Percentiles rank a stretch among this genome's conserved stretches.
Evolutionary conservation across 192 early-diverging fungal species (phyloP).

Genomic region (Coemansia sp.): DNA sequence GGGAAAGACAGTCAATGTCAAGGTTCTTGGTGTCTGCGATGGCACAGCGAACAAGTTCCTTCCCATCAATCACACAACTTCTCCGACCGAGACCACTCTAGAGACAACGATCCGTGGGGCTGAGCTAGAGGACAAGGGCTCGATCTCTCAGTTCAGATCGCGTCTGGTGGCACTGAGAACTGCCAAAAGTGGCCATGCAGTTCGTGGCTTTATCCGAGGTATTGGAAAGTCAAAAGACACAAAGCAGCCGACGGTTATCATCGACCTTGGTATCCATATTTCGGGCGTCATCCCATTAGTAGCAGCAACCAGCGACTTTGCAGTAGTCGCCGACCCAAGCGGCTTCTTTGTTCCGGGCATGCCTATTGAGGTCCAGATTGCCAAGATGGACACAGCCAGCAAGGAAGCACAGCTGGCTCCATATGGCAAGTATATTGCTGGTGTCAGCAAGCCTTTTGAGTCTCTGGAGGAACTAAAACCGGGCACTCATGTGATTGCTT

Average conservation of each 20-base stretch:
- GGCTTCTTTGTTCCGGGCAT: constrained; percentile 36
- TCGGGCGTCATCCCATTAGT: constrained; percentile 25
- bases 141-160: background rate
- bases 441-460: constrained; percentile 38
- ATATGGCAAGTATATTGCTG: constrained; percentile 58
- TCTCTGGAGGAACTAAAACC: constrained; percentile 54
- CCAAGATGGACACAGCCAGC: constrained; percentile 21
- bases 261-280: constrained; percentile 25
- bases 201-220: constrained; percentile 54
- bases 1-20: constrained; percentile 58
- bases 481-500: constrained; percentile 60
- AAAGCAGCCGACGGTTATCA: constrained; percentile 15
- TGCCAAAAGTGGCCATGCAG: constrained; percentile 42
- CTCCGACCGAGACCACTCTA: constrained; percentile 56
- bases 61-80: constrained; percentile 61
- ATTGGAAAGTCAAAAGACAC: constrained; percentile 15
- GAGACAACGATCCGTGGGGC: constrained; percentile 62
- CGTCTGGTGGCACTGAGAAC: constrained; percentile 29
- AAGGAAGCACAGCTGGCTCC: constrained; percentile 19
- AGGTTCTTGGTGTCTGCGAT: constrained; percentile 68
- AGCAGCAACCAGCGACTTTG: constrained; percentile 28
- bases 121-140: constrained; percentile 30
- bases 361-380: constrained; percentile 48
- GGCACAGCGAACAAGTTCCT: constrained; percentile 65
- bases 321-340: constrained; percentile 15